These are phyloP conservation scores for Neonectria coccinea DNA, from an alignment of 2,329 filamentous ascomycete genomes.

Conservation along the genomic window DNA sequence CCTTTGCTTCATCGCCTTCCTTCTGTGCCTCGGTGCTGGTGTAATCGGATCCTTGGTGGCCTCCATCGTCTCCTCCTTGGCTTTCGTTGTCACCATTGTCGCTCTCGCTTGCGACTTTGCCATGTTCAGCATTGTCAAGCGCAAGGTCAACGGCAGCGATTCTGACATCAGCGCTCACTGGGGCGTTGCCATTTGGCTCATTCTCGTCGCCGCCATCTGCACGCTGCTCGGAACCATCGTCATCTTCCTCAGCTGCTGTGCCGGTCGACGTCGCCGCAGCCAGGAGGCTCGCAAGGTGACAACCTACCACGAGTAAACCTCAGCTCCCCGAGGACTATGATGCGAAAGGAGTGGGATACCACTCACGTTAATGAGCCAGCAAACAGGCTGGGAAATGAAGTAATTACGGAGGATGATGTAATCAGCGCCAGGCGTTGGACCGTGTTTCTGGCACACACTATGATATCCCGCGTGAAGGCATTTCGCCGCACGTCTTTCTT, in stretches of 20 bases:
- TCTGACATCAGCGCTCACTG: constrained; percentile 60
- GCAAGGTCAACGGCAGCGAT: constrained; percentile 63
- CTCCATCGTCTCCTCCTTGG: constrained; percentile 61
- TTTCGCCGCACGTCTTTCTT: constrained; percentile 3
- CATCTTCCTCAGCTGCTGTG: constrained; percentile 72
- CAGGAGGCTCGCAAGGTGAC: constrained; percentile 46
- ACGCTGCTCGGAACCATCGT: constrained; percentile 66
- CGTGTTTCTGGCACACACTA: constrained; percentile 1
- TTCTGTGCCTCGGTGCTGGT: constrained; percentile 65
- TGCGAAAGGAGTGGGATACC: background rate
- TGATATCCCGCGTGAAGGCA: constrained; percentile 26
- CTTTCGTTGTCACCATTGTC: constrained; percentile 63
- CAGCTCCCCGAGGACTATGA: constrained; percentile 3
- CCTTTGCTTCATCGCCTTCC: constrained; percentile 69
- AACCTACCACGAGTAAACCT: constrained; percentile 36
- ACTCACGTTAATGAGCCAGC: constrained; percentile 3
- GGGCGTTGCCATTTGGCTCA: constrained; percentile 68
- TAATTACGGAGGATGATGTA: background rate
- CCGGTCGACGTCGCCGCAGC: constrained; percentile 55
- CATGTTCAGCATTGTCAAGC: constrained; percentile 64
- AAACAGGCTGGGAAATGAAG: background rate
- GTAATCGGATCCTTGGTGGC: constrained; percentile 65
- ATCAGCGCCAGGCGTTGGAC: background rate
- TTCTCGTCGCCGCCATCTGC: constrained; percentile 66
- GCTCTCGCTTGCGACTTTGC: constrained; percentile 68